A percentile compares a stretch with the other conserved stretches of the same genome.
Conservation (phyloP, 164 flowering plant genomes). For the Berberis thunbergii region DNA sequence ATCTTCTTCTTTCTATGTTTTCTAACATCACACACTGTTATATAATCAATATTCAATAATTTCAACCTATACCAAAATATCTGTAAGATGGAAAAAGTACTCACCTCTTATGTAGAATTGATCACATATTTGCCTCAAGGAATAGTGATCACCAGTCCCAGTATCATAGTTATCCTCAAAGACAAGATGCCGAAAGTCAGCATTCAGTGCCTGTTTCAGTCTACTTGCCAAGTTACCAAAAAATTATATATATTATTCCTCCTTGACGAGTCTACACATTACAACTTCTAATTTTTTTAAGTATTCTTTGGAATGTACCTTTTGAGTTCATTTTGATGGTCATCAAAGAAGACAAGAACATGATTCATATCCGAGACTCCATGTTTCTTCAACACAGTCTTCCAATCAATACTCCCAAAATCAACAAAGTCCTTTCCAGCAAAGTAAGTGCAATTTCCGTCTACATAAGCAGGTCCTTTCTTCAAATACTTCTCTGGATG, state of each 20-base stretch:
- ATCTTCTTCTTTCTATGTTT: not conserved
- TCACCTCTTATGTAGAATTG: slow-evolving; percentile 87
- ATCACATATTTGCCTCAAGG: slow-evolving; percentile 94
- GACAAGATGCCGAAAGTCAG: slow-evolving; percentile 83
- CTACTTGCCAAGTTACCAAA: slow-evolving; percentile 21
- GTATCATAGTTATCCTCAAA: slow-evolving; percentile 99
- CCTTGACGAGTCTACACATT: no score
- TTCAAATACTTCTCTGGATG: slow-evolving; percentile 93
- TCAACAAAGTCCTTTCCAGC: slow-evolving; percentile 96
- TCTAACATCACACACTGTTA: not conserved
- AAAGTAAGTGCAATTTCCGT: slow-evolving; percentile 91
- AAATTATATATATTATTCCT: not conserved
- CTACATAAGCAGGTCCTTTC: slow-evolving; percentile 98
- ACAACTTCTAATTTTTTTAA: no score
- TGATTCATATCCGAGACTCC: slow-evolving; percentile 61
- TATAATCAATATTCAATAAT: no score
- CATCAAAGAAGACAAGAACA: slow-evolving; percentile 90
- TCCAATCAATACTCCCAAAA: slow-evolving; percentile 89
- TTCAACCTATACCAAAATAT: no score
- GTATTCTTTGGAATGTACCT: slow-evolving; percentile 33
- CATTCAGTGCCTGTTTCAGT: slow-evolving; percentile 82
- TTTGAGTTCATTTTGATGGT: slow-evolving; percentile 91
- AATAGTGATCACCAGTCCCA: slow-evolving; percentile 97
- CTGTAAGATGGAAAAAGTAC: not conserved
- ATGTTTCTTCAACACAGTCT: slow-evolving; percentile 58